Base-by-base conservation (phyloP, 2,329 filamentous ascomycete species). In the Metarhizium guizhouense region DNA sequence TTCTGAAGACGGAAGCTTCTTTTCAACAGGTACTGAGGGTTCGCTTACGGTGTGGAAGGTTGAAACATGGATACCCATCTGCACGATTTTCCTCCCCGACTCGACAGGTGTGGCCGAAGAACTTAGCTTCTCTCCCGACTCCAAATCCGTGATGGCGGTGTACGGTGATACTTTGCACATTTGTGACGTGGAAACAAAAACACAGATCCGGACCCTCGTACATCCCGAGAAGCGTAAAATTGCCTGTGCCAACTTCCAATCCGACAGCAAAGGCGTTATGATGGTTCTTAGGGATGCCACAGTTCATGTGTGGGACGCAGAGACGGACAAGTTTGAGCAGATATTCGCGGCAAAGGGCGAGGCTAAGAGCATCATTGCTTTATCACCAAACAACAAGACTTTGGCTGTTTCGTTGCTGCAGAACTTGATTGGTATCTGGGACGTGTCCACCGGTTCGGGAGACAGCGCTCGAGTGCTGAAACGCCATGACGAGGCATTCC, bases 381-480 rank as follows among this genome's bases (percentile, higher is more conserved):
- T 58, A 7, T 58, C 56, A 25, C 56, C 56, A 32, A 47, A 58
- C 36, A 58, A 58, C 42, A 54, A 53, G 30, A 32, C 49, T 25
- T 52, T 58, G 49, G 56, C 56, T 30, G 56, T 58, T 16, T 58
- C 56, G 6, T 45, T 58, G 47, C 56, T 58, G 7, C 48, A 58
- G 11, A 58, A 58, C 30, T 40, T 58, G 42, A 58, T 58, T 47
- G 56, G 56, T 20, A 14, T 58, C 43, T 58, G 56, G 54, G 54
- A 58, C 25, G 49, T 58, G 38, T 54, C 56, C 20, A 47, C 54
- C 10, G 56, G 56, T 36, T 54, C 54, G 29, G 56, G 56, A 18
- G 51, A 58, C 47, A 58, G 43, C 49, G 56, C 54, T 30, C 56
- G 56, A 5, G 48, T 58, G 36, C 54, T 58, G 42, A 58, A 56